phyloP scores from a whole-genome alignment of 495 filamentous ascomycete genomes.

The Aspergillus indologenus region DNA sequence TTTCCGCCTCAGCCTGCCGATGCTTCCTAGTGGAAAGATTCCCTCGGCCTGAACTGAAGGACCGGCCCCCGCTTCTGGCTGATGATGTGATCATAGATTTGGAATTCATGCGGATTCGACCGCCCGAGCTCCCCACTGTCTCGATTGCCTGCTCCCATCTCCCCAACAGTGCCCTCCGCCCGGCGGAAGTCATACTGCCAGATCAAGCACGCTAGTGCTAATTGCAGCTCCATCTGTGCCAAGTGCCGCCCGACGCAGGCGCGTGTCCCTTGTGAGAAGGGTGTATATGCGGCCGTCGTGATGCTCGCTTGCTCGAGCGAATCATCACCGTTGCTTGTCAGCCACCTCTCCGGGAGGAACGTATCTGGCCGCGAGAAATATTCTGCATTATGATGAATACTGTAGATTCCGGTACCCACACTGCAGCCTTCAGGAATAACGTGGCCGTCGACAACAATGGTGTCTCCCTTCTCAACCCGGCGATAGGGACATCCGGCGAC shows the following conservation, averaged over 20 bases:
- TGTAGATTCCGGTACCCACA: constrained; percentile 52
- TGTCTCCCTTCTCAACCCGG: constrained; percentile 57
- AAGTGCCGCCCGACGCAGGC: constrained; percentile 3
- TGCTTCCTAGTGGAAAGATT: background rate
- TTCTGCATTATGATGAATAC: constrained; percentile 52
- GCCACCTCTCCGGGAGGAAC: constrained; percentile 47
- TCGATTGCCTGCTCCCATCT: background rate
- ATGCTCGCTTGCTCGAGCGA: background rate
- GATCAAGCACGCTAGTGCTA: background rate
- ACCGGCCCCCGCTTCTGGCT: constrained; percentile 3
- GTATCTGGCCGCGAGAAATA: constrained; percentile 53
- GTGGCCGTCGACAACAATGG: constrained; percentile 49
- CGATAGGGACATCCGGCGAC: constrained; percentile 58
- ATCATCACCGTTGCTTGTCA: background rate
- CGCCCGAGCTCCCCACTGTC: background rate
- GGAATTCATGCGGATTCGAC: constrained; percentile 2
- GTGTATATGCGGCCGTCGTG: constrained; percentile 1
- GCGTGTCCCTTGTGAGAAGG: constrained; percentile 2
- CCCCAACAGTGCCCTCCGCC: constrained; percentile 1
- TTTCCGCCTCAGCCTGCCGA: background rate
- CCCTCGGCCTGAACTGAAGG: constrained; percentile 9
- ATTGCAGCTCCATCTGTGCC: constrained; percentile 7
- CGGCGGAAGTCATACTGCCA: constrained; percentile 4
- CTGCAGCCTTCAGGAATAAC: constrained; percentile 50
- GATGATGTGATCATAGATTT: constrained; percentile 6